Evolutionary conservation across 306 rosid species (phyloP).

Genomic region (Acacia confusa): DNA sequence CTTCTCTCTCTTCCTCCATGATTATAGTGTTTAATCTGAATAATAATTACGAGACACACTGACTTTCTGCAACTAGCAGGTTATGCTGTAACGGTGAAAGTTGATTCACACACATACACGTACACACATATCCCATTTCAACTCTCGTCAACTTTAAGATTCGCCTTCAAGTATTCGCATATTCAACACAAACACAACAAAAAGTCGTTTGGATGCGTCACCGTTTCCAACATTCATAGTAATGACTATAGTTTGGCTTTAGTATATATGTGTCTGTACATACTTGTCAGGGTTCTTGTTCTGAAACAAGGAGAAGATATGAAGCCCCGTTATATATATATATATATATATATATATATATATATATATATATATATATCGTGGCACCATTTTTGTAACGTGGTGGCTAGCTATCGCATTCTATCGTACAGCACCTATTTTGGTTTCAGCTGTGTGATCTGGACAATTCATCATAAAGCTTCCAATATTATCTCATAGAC

Average conservation of each 20-base stretch:
- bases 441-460: constrained; percentile 28
- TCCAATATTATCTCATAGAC: constrained; percentile 26
- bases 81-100: not conserved
- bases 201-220: not conserved
- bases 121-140: not conserved
- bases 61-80: not conserved
- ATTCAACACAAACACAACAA: not conserved
- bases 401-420: constrained; percentile 36
- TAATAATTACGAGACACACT: not conserved
- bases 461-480: constrained; percentile 11
- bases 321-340: not conserved
- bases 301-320: not conserved
- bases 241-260: not conserved
- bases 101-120: too few relatives aligned
- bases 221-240: not conserved
- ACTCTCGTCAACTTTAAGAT: not conserved
- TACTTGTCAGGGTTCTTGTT: constrained; percentile 19
- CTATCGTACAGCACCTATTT: constrained; percentile 42
- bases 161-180: not conserved
- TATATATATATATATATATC: not conserved
- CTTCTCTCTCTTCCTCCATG: not conserved
- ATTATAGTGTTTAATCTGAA: not conserved
- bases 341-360: too few relatives aligned
- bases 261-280: not conserved
- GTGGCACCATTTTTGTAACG: not conserved